These are phyloP conservation scores for Meredithiella fracta DNA, from an alignment of 2,329 filamentous ascomycete genomes.

Conservation along the genomic window DNA sequence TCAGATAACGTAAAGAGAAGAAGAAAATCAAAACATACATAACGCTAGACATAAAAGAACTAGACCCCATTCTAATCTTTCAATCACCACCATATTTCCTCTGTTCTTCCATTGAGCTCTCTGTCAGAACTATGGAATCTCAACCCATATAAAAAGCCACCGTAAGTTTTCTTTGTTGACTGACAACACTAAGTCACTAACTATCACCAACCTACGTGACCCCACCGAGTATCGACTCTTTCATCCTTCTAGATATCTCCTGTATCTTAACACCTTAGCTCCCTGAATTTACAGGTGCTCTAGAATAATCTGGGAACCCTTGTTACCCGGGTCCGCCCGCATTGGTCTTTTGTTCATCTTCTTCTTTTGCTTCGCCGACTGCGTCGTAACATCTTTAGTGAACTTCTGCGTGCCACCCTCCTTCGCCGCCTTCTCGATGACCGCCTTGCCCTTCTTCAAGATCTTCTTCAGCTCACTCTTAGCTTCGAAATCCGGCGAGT, in stretches of 20 bases:
- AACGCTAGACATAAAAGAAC: not conserved
- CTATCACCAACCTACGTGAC: not conserved
- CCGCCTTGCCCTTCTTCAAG: conserved; percentile 57
- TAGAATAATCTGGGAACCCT: conserved; percentile 43
- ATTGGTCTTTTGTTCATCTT: conserved; percentile 24
- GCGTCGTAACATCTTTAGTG: conserved; percentile 31
- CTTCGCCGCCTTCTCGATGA: conserved; percentile 49
- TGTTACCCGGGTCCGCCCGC: conserved; percentile 33
- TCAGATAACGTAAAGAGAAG: not conserved
- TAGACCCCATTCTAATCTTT: not conserved
- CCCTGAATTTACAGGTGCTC: conserved; percentile 38
- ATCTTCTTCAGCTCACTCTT: conserved; percentile 50
- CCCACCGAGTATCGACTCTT: not conserved
- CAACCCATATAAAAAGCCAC: too few species aligned
- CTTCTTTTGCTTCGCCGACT: conserved; percentile 29
- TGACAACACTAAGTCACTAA: not conserved
- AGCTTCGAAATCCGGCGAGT: conserved; percentile 53
- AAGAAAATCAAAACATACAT: not conserved
- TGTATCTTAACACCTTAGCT: not conserved
- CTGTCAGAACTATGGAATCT: too few species aligned
- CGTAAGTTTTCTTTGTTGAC: not conserved
- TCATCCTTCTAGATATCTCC: not conserved
- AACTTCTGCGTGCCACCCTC: conserved; percentile 40
- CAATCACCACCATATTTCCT: not conserved
- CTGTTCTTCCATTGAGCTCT: too few species aligned